phyloP scores from a whole-genome alignment of 371 early-diverging fungal species.

The Sporodiniella umbellata region DNA sequence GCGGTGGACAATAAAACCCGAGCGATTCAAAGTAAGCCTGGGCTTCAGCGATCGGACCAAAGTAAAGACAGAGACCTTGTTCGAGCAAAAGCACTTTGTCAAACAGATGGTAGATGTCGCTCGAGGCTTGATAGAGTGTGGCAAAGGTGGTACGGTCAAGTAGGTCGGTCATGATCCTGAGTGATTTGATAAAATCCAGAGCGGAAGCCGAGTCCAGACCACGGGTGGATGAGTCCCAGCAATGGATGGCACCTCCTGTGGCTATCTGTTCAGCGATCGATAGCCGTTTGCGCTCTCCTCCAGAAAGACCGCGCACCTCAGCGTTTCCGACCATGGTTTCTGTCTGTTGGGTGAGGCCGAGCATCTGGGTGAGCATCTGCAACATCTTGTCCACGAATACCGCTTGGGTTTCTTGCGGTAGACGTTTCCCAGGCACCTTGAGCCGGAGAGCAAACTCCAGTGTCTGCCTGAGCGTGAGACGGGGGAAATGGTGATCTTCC shows the following conservation, averaged over 20 bases:
- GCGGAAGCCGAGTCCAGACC: constrained; percentile 92
- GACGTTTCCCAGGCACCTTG: constrained; percentile 59
- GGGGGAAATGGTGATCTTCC: constrained; percentile 71
- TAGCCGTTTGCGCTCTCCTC: constrained; percentile 87
- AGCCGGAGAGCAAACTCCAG: constrained; percentile 61
- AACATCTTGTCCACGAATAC: constrained; percentile 45
- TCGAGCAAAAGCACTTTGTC: constrained; percentile 74
- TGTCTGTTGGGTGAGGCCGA: constrained; percentile 71
- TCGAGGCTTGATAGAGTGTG: constrained; percentile 68
- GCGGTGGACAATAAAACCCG: constrained; percentile 67
- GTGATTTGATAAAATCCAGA: constrained; percentile 67
- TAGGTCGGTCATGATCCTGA: constrained; percentile 66
- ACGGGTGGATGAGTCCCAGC: constrained; percentile 86
- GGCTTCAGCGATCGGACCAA: constrained; percentile 70
- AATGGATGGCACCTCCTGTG: constrained; percentile 64
- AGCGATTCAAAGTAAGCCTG: constrained; percentile 65
- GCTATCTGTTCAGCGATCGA: constrained; percentile 87
- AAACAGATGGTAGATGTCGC: constrained; percentile 74
- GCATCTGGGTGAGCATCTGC: constrained; percentile 61
- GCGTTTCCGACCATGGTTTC: constrained; percentile 84
- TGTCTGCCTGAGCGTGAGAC: constrained; percentile 66
- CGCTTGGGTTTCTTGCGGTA: constrained; percentile 35
- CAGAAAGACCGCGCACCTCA: constrained; percentile 77
- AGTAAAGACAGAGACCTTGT: constrained; percentile 72
- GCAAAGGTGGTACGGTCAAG: constrained; percentile 63